phyloP scores from a whole-genome alignment of 495 filamentous ascomycete genomes.

The Aspergillus kassunensis region DNA sequence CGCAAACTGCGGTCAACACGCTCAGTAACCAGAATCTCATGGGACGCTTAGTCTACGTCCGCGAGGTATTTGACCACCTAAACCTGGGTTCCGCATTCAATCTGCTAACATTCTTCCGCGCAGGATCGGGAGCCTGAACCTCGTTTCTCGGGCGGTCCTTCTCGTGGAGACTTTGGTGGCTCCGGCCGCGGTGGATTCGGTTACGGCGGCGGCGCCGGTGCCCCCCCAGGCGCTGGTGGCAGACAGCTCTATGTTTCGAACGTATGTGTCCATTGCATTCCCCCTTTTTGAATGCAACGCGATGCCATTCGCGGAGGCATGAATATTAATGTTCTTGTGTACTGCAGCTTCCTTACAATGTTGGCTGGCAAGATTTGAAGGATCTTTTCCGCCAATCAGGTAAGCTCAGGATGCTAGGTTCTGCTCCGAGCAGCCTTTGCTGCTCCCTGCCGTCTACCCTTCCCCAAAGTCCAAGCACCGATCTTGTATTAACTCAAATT shows the following conservation, averaged over 20 bases:
- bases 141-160: conserved; percentile 76
- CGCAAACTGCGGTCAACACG: conserved; percentile 92
- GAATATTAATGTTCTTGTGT: conserved; percentile 10
- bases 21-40: conserved; percentile 99
- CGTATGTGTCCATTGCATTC: conserved; percentile 61
- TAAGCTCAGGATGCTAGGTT: conserved; percentile 46
- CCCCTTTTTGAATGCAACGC: conserved; percentile 16
- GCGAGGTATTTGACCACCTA: conserved; percentile 64
- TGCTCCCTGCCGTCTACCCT: conserved; percentile 12
- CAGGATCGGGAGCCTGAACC: conserved; percentile 96
- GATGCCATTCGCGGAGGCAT: background rate
- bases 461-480: conserved; percentile 6
- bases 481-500: conserved; percentile 25
- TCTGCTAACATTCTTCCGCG: conserved; percentile 1
- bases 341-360: conserved; percentile 87
- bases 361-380: conserved; percentile 99
- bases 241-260: conserved; percentile 97
- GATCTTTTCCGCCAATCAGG: conserved; percentile 98
- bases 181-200: conserved; percentile 39
- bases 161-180: conserved; percentile 63
- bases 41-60: conserved; percentile 96
- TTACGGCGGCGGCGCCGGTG: conserved; percentile 35
- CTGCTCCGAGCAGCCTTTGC: background rate
- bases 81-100: background rate
- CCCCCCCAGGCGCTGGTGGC: conserved; percentile 48